These are phyloP conservation scores for Cyclotella choctawhatcheeana DNA, from an alignment of 108 stramenopile genomes.

Conservation along the genomic window DNA sequence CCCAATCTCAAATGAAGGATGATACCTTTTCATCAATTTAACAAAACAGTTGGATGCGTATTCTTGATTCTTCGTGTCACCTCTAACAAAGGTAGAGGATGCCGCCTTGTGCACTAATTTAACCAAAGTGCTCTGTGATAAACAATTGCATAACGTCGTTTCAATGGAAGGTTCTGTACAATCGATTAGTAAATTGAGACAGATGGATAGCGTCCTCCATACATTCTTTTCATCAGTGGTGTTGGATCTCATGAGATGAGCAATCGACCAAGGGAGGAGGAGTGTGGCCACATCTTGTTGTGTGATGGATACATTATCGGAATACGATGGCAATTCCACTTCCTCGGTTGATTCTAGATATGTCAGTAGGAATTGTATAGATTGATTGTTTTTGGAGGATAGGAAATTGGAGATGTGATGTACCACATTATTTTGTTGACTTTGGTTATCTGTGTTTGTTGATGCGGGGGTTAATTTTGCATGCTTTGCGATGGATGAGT, in stretches of 20 bases:
- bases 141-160: slow-evolving; percentile 15
- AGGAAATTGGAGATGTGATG: slow-evolving; percentile 26
- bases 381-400: slow-evolving; percentile 2
- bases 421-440: slow-evolving; percentile 21
- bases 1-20: slow-evolving; percentile 28
- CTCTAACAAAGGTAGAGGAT: not conserved
- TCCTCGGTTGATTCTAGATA: not conserved
- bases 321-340: not conserved
- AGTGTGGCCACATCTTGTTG: slow-evolving; percentile 41
- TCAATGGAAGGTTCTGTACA: slow-evolving; percentile 6
- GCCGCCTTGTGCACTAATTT: slow-evolving; percentile 21
- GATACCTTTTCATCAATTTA: slow-evolving; percentile 11
- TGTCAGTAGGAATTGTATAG: slow-evolving; percentile 15
- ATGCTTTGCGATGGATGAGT: not conserved
- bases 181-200: slow-evolving; percentile 12
- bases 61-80: not conserved
- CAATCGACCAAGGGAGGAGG: slow-evolving; percentile 44
- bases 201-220: slow-evolving; percentile 33
- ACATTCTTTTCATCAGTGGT: not conserved
- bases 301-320: slow-evolving; percentile 8
- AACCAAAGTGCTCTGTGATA: slow-evolving; percentile 32
- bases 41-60: slow-evolving; percentile 24
- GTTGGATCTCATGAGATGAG: slow-evolving; percentile 21
- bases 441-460: not conserved
- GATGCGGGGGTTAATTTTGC: not conserved